Conservation (phyloP, 2,329 filamentous ascomycete species). For the Fusarium solani-melongenae region DNA sequence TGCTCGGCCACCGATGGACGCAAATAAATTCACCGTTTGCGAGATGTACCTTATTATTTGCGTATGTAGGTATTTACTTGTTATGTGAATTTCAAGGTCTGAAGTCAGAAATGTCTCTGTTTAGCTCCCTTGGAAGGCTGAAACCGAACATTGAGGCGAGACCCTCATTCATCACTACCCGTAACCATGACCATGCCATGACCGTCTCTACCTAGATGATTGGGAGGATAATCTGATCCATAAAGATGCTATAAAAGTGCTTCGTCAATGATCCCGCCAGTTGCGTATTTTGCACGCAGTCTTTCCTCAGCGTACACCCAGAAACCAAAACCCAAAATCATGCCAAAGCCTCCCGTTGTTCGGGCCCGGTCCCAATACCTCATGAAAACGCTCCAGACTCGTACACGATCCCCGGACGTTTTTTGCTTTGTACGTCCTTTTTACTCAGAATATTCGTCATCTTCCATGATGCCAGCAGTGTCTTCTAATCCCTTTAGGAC, state of each 20-base stretch:
- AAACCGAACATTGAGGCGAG: slow-evolving; percentile 31
- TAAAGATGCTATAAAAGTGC: slow-evolving; percentile 11
- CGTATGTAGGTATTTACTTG: neutral
- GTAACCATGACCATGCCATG: neutral
- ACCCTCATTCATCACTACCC: slow-evolving; percentile 11
- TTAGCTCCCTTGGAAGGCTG: slow-evolving; percentile 27
- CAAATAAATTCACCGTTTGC: neutral
- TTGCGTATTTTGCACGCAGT: slow-evolving; percentile 11
- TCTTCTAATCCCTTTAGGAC: slow-evolving; percentile 73
- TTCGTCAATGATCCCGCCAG: slow-evolving; percentile 7
- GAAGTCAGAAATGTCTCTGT: slow-evolving; percentile 36
- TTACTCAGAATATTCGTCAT: slow-evolving; percentile 54
- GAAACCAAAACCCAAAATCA: slow-evolving; percentile 1
- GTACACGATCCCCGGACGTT: slow-evolving; percentile 6
- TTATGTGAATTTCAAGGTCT: neutral
- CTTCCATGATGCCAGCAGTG: slow-evolving; percentile 65
- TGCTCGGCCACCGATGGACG: neutral
- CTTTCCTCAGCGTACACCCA: slow-evolving; percentile 15
- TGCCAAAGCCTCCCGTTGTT: slow-evolving; percentile 1
- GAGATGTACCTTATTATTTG: neutral
- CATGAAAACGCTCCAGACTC: slow-evolving; percentile 3
- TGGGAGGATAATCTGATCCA: neutral
- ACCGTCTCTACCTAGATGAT: neutral
- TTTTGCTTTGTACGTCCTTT: neutral
- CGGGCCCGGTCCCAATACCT: neutral